Evolutionary conservation across 2,329 filamentous ascomycete genomes (phyloP), one percentile per base, ranked within the genome.

Genomic region (Fusarium coicis): DNA sequence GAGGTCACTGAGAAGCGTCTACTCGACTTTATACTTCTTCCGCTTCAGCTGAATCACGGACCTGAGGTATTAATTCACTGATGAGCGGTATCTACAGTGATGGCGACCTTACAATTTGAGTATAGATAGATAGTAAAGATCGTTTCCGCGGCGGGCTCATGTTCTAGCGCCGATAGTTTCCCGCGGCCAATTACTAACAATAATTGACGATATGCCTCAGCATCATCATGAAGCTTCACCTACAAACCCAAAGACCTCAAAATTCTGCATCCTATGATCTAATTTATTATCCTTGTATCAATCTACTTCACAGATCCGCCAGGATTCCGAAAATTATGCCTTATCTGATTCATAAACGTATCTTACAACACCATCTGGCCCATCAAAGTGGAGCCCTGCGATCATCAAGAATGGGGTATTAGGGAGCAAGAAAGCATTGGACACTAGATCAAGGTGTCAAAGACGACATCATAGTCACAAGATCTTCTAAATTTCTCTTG

Each of bases 121-220:
- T 39, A n/a, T 54, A 50, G 30, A 44, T 28, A 46, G 42, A 36
- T 23, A 23, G 42, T 40, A 10, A 37, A 34, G 9, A 5, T 28
- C 7, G 37, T 37, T 5, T 47, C 46, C 46, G 32, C 52, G n/a
- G 46, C 66, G 66, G 66, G 23, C 26, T 40, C 57, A 56, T 65
- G 37, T 30, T 44, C 32, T 69, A 54, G 46, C 42, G 40, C 66
- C 52, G 52, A 36, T 47, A 42, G 36, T 68, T 68, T 30, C 18
- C 50, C 46, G 66, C 39, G 66, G 66, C 21, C 39, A 44, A 62
- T 46, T 46, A 39, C 59, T 39, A 67, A 67, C 18, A 50, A 18
- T 15, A 50, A 37, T 7, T 39, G 26, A 19, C 32, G 32, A 37
- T 42, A 23, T 50, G 26, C 42, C 55, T 37, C 42, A 58, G 39